These are phyloP conservation scores for Gracilaria caudata DNA, from an alignment of 23 red algal species.

Conservation along the genomic window DNA sequence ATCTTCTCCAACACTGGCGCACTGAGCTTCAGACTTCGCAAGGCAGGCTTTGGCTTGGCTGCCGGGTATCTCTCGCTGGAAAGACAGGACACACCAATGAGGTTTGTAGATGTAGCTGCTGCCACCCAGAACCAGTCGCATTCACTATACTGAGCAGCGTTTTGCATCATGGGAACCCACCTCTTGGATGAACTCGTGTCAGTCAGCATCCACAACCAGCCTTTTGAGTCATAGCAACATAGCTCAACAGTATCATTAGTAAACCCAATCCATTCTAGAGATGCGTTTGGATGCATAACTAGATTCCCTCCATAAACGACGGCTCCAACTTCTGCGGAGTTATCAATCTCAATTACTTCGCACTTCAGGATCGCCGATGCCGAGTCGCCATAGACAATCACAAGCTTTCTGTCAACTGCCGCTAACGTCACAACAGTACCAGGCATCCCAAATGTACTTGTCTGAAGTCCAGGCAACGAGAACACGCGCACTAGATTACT, in stretches of 20 bases:
- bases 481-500: constrained; percentile 72
- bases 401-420: constrained; percentile 55
- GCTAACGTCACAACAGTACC: constrained; percentile 59
- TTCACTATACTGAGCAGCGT: constrained; percentile 40
- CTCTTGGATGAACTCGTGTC: constrained; percentile 16
- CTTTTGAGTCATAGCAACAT: constrained; percentile 60
- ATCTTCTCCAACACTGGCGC: constrained; percentile 54
- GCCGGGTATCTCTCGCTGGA: constrained; percentile 48
- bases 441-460: constrained; percentile 42
- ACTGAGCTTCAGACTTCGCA: constrained; percentile 32
- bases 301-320: constrained; percentile 25
- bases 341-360: constrained; percentile 57
- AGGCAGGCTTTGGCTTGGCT: constrained; percentile 46
- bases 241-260: constrained; percentile 54
- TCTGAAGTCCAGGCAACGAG: constrained; percentile 77
- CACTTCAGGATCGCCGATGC: constrained; percentile 32
- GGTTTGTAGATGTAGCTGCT: constrained; percentile 36
- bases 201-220: constrained; percentile 64
- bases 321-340: constrained; percentile 40
- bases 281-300: constrained; percentile 29
- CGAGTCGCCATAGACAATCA: constrained; percentile 54
- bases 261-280: constrained; percentile 72
- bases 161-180: constrained; percentile 62
- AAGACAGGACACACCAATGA: constrained; percentile 44
- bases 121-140: constrained; percentile 71